Conservation (phyloP, 768 basidiomycete genomes). For the Mycena crocata region DNA sequence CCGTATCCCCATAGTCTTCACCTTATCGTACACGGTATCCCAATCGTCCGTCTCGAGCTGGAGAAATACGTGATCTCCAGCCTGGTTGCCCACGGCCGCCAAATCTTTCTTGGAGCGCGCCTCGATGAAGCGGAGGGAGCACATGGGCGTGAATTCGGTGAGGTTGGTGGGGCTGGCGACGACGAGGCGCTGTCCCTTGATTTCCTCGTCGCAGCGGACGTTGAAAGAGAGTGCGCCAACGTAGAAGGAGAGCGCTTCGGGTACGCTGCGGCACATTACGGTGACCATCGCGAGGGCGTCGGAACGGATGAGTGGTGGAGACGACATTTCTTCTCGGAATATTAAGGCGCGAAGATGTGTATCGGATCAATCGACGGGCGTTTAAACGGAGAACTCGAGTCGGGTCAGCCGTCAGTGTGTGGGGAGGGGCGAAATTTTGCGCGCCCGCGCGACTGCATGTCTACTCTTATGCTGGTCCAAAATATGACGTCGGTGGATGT, state of each 20-base stretch:
- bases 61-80: constrained; percentile 15
- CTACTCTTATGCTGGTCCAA: no score
- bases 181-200: constrained; percentile 16
- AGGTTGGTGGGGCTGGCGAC: constrained; percentile 22
- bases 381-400: no score
- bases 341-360: no score
- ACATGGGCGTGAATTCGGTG: constrained; percentile 24
- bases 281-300: constrained; percentile 20
- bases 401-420: no score
- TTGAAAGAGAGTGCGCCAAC: constrained; percentile 20
- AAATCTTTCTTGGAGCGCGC: constrained; percentile 1
- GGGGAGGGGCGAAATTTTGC: no score
- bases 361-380: no score
- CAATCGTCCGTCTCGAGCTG: constrained; percentile 26
- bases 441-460: no score
- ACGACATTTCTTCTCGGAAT: no score
- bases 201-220: constrained; percentile 19
- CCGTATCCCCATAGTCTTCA: constrained; percentile 14
- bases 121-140: constrained; percentile 19
- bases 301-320: constrained; percentile 17
- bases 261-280: constrained; percentile 19
- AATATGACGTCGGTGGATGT: no score
- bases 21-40: constrained; percentile 17
- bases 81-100: constrained; percentile 26
- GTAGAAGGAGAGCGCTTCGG: constrained; percentile 25